phyloP scores from a whole-genome alignment of 495 filamentous ascomycete species.

The Daldinia vernicosa region DNA sequence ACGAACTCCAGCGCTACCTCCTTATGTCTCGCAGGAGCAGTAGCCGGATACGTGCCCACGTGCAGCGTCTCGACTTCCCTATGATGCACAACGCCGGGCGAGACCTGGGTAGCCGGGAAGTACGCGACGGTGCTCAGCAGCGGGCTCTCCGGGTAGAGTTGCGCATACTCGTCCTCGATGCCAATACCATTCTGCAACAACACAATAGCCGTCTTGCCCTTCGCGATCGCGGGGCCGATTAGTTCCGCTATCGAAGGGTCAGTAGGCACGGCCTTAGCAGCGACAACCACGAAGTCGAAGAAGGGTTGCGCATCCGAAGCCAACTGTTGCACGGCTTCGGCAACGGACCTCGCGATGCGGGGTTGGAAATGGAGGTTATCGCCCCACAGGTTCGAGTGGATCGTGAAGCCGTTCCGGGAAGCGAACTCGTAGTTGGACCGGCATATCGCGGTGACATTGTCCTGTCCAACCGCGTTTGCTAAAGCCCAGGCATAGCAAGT shows the following conservation, averaged over 20 bases:
- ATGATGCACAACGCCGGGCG: slow-evolving; percentile 48
- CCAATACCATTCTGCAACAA: slow-evolving; percentile 66
- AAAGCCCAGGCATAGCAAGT: slow-evolving; percentile 61
- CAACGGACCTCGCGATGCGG: slow-evolving; percentile 51
- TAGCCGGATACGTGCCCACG: slow-evolving; percentile 59
- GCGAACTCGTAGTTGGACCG: slow-evolving; percentile 65
- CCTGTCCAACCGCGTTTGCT: slow-evolving; percentile 49
- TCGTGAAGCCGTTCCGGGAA: slow-evolving; percentile 57
- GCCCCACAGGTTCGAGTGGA: slow-evolving; percentile 59
- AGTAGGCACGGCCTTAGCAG: slow-evolving; percentile 53
- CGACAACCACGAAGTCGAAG: slow-evolving; percentile 64
- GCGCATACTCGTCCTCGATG: slow-evolving; percentile 59
- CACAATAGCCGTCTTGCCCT: slow-evolving; percentile 56
- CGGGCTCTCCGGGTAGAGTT: slow-evolving; percentile 56
- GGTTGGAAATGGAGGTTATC: slow-evolving; percentile 51
- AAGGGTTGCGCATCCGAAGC: slow-evolving; percentile 14
- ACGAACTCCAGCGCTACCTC: slow-evolving; percentile 48
- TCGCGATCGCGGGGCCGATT: slow-evolving; percentile 54
- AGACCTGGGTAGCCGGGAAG: slow-evolving; percentile 57
- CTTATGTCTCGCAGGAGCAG: slow-evolving; percentile 32
- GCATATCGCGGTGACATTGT: slow-evolving; percentile 58
- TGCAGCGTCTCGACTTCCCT: slow-evolving; percentile 52
- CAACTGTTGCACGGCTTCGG: slow-evolving; percentile 46
- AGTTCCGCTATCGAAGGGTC: slow-evolving; percentile 49
- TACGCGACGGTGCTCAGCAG: slow-evolving; percentile 59